A percentile compares a stretch with the other conserved stretches of the same genome.
phyloP scores from a whole-genome alignment of 805 yeast genomes.

The Naumovozyma castellii region DNA sequence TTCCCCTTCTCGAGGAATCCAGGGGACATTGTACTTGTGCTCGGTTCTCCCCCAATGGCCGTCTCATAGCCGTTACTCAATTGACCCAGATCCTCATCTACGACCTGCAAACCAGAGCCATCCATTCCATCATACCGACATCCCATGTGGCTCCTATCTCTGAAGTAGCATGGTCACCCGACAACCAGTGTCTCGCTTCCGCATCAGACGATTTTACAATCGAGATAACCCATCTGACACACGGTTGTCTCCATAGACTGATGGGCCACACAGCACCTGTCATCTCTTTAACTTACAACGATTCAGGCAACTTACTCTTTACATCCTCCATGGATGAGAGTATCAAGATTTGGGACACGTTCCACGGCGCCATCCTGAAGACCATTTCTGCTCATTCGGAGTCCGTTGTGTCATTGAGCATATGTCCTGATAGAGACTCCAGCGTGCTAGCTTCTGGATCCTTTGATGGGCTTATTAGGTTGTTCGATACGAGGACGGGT shows the following conservation, averaged over 20 bases:
- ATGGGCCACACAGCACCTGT: conserved; percentile 82
- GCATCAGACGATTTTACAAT: conserved; percentile 81
- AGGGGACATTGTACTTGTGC: conserved; percentile 23
- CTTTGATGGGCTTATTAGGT: conserved; percentile 80
- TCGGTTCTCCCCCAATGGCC: conserved; percentile 54
- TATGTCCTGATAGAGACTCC: conserved; percentile 63
- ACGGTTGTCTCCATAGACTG: conserved; percentile 37
- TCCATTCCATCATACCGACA: conserved; percentile 8
- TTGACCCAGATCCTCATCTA: conserved; percentile 54
- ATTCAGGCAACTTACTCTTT: conserved; percentile 67
- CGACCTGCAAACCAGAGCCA: conserved; percentile 27
- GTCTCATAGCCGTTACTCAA: conserved; percentile 47
- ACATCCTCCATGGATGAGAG: conserved; percentile 89
- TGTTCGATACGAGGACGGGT: conserved; percentile 82
- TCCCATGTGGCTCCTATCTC: conserved; percentile 55
- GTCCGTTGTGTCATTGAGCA: conserved; percentile 68
- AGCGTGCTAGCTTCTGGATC: conserved; percentile 75
- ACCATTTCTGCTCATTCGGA: conserved; percentile 89
- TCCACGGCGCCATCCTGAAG: conserved; percentile 53
- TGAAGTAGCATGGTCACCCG: conserved; percentile 70
- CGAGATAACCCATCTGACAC: conserved; percentile 55
- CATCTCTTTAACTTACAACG: conserved; percentile 57
- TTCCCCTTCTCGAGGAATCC: not conserved
- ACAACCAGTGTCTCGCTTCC: conserved; percentile 62
- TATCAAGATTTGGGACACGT: conserved; percentile 79